phyloP scores from a whole-genome alignment of 768 basidiomycete species.

The Pholiota molesta region DNA sequence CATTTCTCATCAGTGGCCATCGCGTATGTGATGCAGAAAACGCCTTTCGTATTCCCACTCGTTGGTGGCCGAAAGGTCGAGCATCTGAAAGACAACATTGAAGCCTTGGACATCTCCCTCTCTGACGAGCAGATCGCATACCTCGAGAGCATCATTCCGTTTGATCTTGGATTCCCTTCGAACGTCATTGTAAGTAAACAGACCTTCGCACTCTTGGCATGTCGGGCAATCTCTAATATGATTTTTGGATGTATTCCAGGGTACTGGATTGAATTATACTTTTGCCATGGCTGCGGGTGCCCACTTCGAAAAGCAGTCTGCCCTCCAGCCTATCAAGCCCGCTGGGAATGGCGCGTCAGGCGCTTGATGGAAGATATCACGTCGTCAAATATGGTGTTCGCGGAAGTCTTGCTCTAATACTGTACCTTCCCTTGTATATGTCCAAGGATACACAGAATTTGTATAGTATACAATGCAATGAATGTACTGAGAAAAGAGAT shows the following conservation, averaged over 20 bases:
- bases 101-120: conserved; percentile 51
- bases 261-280: conserved; percentile 13
- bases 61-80: conserved; percentile 56
- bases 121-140: conserved; percentile 46
- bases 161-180: conserved; percentile 50
- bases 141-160: conserved; percentile 44
- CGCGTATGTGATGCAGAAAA: conserved; percentile 57
- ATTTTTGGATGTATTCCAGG: not conserved
- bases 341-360: not conserved
- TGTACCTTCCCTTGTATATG: too few species aligned
- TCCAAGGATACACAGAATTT: too few species aligned
- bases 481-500: too few species aligned
- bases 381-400: too few species aligned
- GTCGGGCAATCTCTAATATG: too few species aligned
- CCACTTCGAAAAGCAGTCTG: conserved; percentile 16
- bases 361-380: too few species aligned
- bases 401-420: too few species aligned
- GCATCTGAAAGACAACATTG: conserved; percentile 52
- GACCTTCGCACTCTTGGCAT: too few species aligned
- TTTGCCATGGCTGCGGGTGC: conserved; percentile 9
- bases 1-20: conserved; percentile 42
- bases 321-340: conserved; percentile 9
- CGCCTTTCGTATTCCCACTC: conserved; percentile 54
- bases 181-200: conserved; percentile 29
- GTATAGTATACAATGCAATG: too few species aligned